A percentile compares a stretch with the other conserved stretches of the same genome.
These are phyloP conservation scores for Podila verticillata DNA, from an alignment of 192 early-diverging fungal genomes.

Conservation along the genomic window DNA sequence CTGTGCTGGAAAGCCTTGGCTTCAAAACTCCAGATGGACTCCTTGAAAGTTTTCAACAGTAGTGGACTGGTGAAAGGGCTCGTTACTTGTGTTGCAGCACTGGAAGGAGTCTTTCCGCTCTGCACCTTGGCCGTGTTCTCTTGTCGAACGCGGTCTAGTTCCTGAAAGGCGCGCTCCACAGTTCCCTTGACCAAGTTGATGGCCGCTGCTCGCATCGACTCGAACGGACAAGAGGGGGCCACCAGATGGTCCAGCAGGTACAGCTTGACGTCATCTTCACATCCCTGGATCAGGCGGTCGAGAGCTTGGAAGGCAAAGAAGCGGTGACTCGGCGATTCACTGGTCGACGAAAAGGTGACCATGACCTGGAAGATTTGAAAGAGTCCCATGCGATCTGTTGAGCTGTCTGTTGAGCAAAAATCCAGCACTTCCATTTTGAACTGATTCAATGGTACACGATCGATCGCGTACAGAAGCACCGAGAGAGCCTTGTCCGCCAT, in stretches of 20 bases:
- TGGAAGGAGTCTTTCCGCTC: background rate
- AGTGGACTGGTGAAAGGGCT: conserved; percentile 53
- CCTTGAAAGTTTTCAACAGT: conserved; percentile 51
- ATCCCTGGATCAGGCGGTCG: conserved; percentile 38
- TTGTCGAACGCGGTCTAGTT: conserved; percentile 11
- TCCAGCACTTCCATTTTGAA: conserved; percentile 36
- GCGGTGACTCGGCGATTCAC: conserved; percentile 45
- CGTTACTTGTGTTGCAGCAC: background rate
- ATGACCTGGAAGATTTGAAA: conserved; percentile 48
- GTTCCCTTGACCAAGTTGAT: conserved; percentile 57
- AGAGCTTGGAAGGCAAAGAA: conserved; percentile 54
- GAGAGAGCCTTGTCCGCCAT: conserved; percentile 44
- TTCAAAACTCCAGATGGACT: conserved; percentile 44
- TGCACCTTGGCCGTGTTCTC: conserved; percentile 20
- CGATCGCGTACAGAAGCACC: conserved; percentile 32
- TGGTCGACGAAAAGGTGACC: conserved; percentile 54
- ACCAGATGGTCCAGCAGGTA: conserved; percentile 52
- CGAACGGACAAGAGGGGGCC: conserved; percentile 51
- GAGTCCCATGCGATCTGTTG: conserved; percentile 32
- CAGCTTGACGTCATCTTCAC: conserved; percentile 53
- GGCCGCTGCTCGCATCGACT: conserved; percentile 58
- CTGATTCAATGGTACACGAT: conserved; percentile 24
- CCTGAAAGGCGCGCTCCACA: conserved; percentile 44
- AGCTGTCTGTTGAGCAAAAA: conserved; percentile 28
- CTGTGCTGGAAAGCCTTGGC: conserved; percentile 18